Conservation (phyloP, 2,329 filamentous ascomycete species). For the Tolypocladium guangdongense region DNA sequence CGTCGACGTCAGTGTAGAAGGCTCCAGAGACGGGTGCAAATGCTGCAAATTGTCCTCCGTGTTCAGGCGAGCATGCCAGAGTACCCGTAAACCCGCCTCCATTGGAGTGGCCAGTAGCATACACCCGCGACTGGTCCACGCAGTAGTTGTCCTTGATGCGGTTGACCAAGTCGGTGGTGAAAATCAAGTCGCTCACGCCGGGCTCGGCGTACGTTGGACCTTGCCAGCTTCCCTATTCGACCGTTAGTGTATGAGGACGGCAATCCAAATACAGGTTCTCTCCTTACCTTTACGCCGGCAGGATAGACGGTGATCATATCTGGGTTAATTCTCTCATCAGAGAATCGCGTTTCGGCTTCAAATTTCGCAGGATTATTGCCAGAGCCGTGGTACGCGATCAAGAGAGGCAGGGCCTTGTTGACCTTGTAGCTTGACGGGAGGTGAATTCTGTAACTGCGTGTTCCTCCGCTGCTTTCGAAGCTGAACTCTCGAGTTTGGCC, state of each 20-base stretch:
- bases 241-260: background rate
- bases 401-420: slow-evolving; percentile 23
- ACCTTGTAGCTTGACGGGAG: slow-evolving; percentile 19
- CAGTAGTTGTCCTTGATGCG: slow-evolving; percentile 25
- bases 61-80: slow-evolving; percentile 26
- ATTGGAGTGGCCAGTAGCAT: slow-evolving; percentile 32
- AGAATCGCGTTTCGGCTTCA: slow-evolving; percentile 26
- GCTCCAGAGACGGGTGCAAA: slow-evolving; percentile 30
- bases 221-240: slow-evolving; percentile 26
- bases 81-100: slow-evolving; percentile 32
- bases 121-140: slow-evolving; percentile 29
- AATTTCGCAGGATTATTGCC: slow-evolving; percentile 21
- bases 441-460: slow-evolving; percentile 10
- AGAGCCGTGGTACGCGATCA: slow-evolving; percentile 36
- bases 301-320: slow-evolving; percentile 32
- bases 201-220: slow-evolving; percentile 23
- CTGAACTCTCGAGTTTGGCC: slow-evolving; percentile 10
- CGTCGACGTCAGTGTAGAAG: slow-evolving; percentile 26
- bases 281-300: slow-evolving; percentile 25
- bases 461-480: slow-evolving; percentile 10
- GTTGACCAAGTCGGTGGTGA: slow-evolving; percentile 30
- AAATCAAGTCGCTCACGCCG: slow-evolving; percentile 25
- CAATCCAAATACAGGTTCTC: too few species aligned
- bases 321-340: slow-evolving; percentile 24
- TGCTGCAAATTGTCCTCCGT: slow-evolving; percentile 27